Base-by-base conservation (phyloP, 257 asterid species). In the Petunia axillaris region DNA sequence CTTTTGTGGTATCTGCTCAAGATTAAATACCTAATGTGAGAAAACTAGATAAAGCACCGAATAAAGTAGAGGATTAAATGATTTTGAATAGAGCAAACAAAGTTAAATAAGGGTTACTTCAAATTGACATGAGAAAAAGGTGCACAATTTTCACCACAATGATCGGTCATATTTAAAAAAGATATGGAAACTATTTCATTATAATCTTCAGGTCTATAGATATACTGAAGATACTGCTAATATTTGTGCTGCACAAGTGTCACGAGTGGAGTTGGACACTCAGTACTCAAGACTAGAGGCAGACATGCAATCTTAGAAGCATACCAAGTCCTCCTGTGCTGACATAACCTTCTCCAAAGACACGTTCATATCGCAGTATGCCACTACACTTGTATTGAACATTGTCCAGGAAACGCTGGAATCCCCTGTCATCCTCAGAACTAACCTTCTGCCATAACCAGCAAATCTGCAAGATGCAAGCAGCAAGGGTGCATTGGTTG, bases 321-420 rank as follows among this genome's bases (percentile, higher is more conserved):
- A n/a, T 86, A 95, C 99, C 98, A 70, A 91, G 58, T 75, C 99
- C 99, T 79, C 99, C 99, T 0, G 99, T 96, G 94, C 98, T 94
- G 71, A 96, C 99, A 89, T 55, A 96, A 81, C 99, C 99, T 62
- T 81, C 86, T 77, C 99, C 99, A 85, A 96, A 96, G 80, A 96
- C 97, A 7, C 97, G 98, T 83, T 96, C 98, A 64, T 94, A 96
- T 2, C 98, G 94, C 83, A 92, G 75, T 83, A 96, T 96, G 84
- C 99, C 95, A 84, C 90, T 96, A 40, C 90, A 90, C 79, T 89
- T 96, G 67, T 96, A 96, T 75, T 96, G 99, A 80, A 94, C 98
- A 5, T 85, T 96, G 66, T 96, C 99, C 89, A 96, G 86, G 88
- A 96, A 94, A 81, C 90, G 93, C 87, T 96, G 99, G 85, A 94